These are phyloP conservation scores for Areca catechu DNA, from an alignment of 176 grass and related monocot species.

Conservation along the genomic window DNA sequence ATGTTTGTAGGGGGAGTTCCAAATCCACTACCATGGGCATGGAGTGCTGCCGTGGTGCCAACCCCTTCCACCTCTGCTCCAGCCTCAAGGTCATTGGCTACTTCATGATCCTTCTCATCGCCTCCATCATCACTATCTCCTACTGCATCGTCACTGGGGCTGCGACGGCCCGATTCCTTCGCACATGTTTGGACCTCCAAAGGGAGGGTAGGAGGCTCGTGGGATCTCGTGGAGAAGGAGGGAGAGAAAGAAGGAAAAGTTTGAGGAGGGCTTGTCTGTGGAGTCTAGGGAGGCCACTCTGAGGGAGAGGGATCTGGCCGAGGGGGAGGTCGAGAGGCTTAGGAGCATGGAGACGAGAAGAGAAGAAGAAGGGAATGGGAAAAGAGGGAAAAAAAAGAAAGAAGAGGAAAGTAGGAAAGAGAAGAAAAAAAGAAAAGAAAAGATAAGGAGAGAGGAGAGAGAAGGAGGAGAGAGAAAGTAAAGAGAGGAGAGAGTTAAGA, in stretches of 20 bases:
- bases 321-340: conserved; percentile 80
- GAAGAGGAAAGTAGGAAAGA: no score
- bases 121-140: conserved; percentile 41
- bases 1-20: no score
- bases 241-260: conserved; percentile 33
- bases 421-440: no score
- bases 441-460: no score
- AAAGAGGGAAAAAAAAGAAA: no score
- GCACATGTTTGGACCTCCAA: no score
- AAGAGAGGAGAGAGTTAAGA: no score
- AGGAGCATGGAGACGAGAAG: conserved; percentile 68
- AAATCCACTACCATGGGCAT: no score
- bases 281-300: conserved; percentile 44
- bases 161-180: no score
- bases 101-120: conserved; percentile 55
- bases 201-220: no score
- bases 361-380: conserved; percentile 94
- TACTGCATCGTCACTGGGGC: conserved; percentile 87
- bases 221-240: conserved; percentile 17
- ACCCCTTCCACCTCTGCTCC: conserved; percentile 58
- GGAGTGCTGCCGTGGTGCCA: conserved; percentile 44
- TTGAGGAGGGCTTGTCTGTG: conserved; percentile 46
- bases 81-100: conserved; percentile 51
- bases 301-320: conserved; percentile 65
- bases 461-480: no score